A percentile compares a stretch with the other conserved stretches of the same genome.
phyloP scores from a whole-genome alignment of 1,284 basidiomycete species.

The Pseudozyma sp. region DNA sequence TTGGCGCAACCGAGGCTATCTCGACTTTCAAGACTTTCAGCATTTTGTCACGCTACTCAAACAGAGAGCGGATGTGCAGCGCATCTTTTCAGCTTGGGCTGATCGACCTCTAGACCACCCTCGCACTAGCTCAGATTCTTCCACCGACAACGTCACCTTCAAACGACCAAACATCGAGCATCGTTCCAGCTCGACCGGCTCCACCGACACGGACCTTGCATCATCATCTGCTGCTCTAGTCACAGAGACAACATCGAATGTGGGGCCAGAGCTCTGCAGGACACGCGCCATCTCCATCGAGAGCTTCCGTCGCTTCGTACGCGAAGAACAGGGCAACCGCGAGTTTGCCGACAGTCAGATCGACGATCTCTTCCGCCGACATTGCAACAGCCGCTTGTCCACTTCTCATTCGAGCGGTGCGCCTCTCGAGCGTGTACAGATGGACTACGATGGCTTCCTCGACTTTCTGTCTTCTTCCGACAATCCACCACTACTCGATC shows the following conservation, averaged over 20 bases:
- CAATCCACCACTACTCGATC: constrained; percentile 55
- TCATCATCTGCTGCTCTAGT: constrained; percentile 14
- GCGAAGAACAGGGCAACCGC: constrained; percentile 55
- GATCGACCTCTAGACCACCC: constrained; percentile 28
- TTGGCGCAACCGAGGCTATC: constrained; percentile 74
- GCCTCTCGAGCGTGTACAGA: constrained; percentile 13
- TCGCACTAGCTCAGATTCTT: background rate
- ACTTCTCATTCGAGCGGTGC: constrained; percentile 10
- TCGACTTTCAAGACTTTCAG: constrained; percentile 87
- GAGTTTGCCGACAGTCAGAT: constrained; percentile 34
- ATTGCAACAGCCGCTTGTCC: constrained; percentile 42
- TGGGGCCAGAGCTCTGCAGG: constrained; percentile 20
- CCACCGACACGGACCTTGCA: background rate
- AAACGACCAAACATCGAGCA: background rate
- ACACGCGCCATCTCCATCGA: constrained; percentile 35
- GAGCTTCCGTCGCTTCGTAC: constrained; percentile 51
- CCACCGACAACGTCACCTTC: background rate
- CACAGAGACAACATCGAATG: background rate
- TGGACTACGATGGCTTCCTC: constrained; percentile 60
- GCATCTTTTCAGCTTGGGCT: constrained; percentile 64
- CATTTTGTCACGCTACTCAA: constrained; percentile 87
- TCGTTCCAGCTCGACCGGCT: background rate
- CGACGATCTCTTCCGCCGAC: constrained; percentile 37
- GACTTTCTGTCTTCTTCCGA: constrained; percentile 63
- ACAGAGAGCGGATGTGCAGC: constrained; percentile 81